Evolutionary conservation across 495 filamentous ascomycete genomes (phyloP).

Genomic region (Aspergillus nidulans): DNA sequence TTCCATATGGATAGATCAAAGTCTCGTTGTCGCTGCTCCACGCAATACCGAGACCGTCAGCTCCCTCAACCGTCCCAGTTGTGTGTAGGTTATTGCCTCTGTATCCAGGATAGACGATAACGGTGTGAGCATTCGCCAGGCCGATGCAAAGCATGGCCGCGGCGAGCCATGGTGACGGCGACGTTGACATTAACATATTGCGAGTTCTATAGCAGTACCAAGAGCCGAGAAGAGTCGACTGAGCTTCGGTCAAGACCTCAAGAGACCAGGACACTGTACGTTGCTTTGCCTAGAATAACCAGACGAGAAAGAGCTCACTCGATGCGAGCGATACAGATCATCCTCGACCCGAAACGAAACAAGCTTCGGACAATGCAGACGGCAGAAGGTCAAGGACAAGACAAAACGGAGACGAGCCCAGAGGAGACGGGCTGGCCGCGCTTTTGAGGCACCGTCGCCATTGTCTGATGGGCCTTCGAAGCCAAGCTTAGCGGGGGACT

Average conservation of each 20-base stretch:
- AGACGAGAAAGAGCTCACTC: slow-evolving; percentile 12
- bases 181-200: slow-evolving; percentile 27
- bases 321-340: slow-evolving; percentile 18
- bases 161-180: slow-evolving; percentile 47
- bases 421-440: slow-evolving; percentile 25
- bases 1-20: slow-evolving; percentile 72
- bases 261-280: background rate
- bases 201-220: background rate
- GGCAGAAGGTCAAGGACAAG: background rate
- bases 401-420: slow-evolving; percentile 3
- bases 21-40: slow-evolving; percentile 35
- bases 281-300: slow-evolving; percentile 8
- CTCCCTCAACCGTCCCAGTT: slow-evolving; percentile 53
- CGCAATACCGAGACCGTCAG: slow-evolving; percentile 45
- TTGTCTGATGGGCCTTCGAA: slow-evolving; percentile 10
- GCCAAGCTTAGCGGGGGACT: slow-evolving; percentile 13
- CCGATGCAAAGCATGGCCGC: slow-evolving; percentile 46
- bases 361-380: slow-evolving; percentile 24
- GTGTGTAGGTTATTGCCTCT: slow-evolving; percentile 88
- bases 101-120: slow-evolving; percentile 92
- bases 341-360: slow-evolving; percentile 14
- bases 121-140: slow-evolving; percentile 69
- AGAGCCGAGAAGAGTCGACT: background rate
- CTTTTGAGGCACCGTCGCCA: slow-evolving; percentile 32
- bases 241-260: background rate